These are phyloP conservation scores for Penicillium sp. DNA, from an alignment of 2,329 filamentous ascomycete species.

Conservation along the genomic window DNA sequence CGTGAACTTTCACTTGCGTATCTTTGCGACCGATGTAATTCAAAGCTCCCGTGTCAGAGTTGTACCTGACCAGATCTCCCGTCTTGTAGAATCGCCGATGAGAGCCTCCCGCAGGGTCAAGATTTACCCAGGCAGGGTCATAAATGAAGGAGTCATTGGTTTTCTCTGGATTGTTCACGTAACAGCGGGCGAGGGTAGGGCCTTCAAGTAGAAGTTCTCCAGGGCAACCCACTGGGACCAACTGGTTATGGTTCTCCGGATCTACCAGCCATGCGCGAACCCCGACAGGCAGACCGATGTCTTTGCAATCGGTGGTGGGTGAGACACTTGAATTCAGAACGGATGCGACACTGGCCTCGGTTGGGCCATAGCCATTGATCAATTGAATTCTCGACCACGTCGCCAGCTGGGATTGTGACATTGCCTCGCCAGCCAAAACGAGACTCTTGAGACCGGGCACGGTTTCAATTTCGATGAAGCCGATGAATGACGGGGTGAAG, in stretches of 20 bases:
- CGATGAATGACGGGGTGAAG: conserved; percentile 56
- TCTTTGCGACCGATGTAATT: conserved; percentile 55
- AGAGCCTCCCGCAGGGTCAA: conserved; percentile 23
- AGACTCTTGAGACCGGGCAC: conserved; percentile 41
- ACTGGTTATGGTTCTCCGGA: conserved; percentile 33
- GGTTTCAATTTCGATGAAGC: conserved; percentile 39
- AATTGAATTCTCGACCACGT: conserved; percentile 35
- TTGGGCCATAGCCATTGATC: conserved; percentile 42
- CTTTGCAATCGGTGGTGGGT: conserved; percentile 26
- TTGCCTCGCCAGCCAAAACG: conserved; percentile 43
- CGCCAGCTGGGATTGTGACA: conserved; percentile 40
- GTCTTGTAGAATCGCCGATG: conserved; percentile 37
- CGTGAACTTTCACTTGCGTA: conserved; percentile 62
- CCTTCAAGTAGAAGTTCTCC: conserved; percentile 38
- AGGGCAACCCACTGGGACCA: conserved; percentile 38
- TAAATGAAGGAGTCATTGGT: conserved; percentile 54
- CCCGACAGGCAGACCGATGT: conserved; percentile 33
- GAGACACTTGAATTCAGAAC: conserved; percentile 31
- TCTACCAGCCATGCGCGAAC: conserved; percentile 37
- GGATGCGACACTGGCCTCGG: conserved; percentile 36
- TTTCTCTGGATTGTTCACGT: conserved; percentile 53
- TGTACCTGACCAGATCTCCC: conserved; percentile 37
- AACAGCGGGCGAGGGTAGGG: conserved; percentile 57
- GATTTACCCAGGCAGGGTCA: conserved; percentile 49
- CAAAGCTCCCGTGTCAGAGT: conserved; percentile 31